Evolutionary conservation across 306 rosid genomes (phyloP), one percentile per base, ranked within the genome.

Genomic region (Cucumis melo): DNA sequence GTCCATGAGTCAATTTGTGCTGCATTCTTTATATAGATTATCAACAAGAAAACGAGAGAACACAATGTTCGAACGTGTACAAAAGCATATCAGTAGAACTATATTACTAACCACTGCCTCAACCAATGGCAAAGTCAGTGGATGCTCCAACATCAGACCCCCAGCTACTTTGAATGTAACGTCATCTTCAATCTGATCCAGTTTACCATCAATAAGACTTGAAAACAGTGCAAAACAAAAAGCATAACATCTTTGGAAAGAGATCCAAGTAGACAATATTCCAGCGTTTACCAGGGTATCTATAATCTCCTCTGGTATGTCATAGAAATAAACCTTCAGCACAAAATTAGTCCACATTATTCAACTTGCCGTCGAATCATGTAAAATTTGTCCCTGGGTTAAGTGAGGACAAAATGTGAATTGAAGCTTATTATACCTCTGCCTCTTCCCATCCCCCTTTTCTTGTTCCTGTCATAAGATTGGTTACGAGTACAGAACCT

Each of bases 121-220:
- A 38, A 90, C 96, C 79, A 90, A 90, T 34, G 97, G 97, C 64
- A 78, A 81, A 39, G 89, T 92, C 82, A 94, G 59, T 38, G 98
- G 98, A 89, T 94, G 92, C 84, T 94, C 96, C 80, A 92, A 91
- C 88, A 90, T 91, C 88, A 94, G 83, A 80, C 98, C 98, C 42
- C 96, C 95, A 10, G 93, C 96, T 74, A 89, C 96, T 20, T 88
- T 84, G 85, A 87, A 86, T 12, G 98, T 86, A 64, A 87, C 36
- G 64, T 85, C 95, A 59, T 94, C 97, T 36, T 91, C 96, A 64
- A 91, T 89, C 97, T 91, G 88, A 79, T 77, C 76, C 80, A 80
- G 86, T 85, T 83, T 84, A 79, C 80, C 81, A 68, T 79, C 81
- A 81, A 61, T 46, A 74, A 75, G 77, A 48, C 53, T 23, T 59